Conservation (phyloP, 768 basidiomycete genomes). For the Hypholoma fasciculare region DNA sequence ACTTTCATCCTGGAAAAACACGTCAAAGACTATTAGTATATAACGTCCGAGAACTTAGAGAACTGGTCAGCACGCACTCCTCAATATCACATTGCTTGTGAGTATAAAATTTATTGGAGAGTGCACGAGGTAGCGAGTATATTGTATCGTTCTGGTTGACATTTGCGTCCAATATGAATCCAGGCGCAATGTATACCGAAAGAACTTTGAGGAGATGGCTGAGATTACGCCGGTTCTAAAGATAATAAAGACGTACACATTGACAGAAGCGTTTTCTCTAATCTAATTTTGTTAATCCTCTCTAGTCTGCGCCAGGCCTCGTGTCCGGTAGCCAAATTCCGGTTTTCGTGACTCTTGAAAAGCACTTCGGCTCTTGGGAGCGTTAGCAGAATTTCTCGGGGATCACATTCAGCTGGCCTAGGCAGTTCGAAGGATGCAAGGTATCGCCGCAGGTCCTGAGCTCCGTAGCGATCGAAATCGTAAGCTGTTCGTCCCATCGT, state of each 20-base stretch:
- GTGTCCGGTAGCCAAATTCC: slow-evolving; percentile 38
- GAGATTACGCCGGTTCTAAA: not conserved
- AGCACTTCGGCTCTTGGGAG: slow-evolving; percentile 25
- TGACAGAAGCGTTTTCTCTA: slow-evolving; percentile 1
- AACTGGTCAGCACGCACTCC: slow-evolving; percentile 11
- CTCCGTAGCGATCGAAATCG: slow-evolving; percentile 29
- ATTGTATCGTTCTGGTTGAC: not conserved
- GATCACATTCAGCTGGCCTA: slow-evolving; percentile 17
- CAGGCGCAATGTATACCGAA: not conserved
- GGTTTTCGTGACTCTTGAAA: slow-evolving; percentile 45
- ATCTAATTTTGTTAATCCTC: slow-evolving; percentile 38
- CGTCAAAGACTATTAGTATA: not conserved
- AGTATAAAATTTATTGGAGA: slow-evolving; percentile 6
- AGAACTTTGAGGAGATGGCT: slow-evolving; percentile 4
- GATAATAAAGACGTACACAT: not conserved
- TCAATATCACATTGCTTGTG: slow-evolving; percentile 26
- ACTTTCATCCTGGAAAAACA: slow-evolving; percentile 14
- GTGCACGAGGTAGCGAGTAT: slow-evolving; percentile 4
- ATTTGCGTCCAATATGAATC: not conserved
- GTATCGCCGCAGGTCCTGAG: slow-evolving; percentile 46
- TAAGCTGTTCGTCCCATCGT: slow-evolving; percentile 22
- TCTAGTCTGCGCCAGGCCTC: slow-evolving; percentile 55
- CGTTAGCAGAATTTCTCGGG: slow-evolving; percentile 25
- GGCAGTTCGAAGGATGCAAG: slow-evolving; percentile 49
- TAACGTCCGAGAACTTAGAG: not conserved